Percentiles rank a stretch among this genome's conserved stretches.
Conservation (phyloP, 257 asterid species). For the Phtheirospermum japonicum region DNA sequence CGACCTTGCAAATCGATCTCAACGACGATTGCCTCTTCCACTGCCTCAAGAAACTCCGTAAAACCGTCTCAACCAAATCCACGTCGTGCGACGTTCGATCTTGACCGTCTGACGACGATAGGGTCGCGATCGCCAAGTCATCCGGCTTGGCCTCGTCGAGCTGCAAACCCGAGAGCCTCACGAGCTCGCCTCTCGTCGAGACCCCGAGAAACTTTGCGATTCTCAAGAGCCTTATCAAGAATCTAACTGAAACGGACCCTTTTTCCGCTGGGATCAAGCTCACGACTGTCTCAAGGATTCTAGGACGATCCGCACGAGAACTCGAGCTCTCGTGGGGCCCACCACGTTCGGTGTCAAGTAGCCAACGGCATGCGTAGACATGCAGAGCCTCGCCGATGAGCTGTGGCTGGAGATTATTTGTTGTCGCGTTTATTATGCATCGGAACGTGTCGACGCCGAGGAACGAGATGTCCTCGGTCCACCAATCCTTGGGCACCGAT, state of each 20-base stretch:
- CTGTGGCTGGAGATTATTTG: slow-evolving; percentile 51
- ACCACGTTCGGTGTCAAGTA: slow-evolving; percentile 27
- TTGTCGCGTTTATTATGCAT: slow-evolving; percentile 48
- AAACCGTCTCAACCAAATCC: slow-evolving; percentile 46
- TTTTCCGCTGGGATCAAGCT: slow-evolving; percentile 58
- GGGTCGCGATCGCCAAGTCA: slow-evolving; percentile 43
- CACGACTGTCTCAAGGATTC: slow-evolving; percentile 55
- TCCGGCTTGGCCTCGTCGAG: slow-evolving; percentile 55
- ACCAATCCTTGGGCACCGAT: slow-evolving; percentile 77
- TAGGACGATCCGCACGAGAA: slow-evolving; percentile 25
- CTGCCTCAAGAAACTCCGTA: slow-evolving; percentile 56
- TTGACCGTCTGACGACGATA: neutral
- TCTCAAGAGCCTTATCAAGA: slow-evolving; percentile 56
- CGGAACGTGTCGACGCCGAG: slow-evolving; percentile 65
- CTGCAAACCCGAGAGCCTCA: slow-evolving; percentile 54
- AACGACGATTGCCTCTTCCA: slow-evolving; percentile 42
- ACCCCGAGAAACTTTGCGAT: slow-evolving; percentile 39
- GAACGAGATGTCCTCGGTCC: slow-evolving; percentile 76
- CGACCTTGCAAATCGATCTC: slow-evolving; percentile 36
- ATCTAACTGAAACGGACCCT: slow-evolving; percentile 59
- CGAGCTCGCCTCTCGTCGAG: slow-evolving; percentile 56
- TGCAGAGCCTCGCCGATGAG: slow-evolving; percentile 82
- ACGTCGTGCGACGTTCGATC: slow-evolving; percentile 37
- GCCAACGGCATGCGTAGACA: slow-evolving; percentile 68
- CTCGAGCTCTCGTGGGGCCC: slow-evolving; percentile 30